Base-by-base conservation (phyloP, 352 stramenopile genomes). In the Pythium phragmitis region DNA sequence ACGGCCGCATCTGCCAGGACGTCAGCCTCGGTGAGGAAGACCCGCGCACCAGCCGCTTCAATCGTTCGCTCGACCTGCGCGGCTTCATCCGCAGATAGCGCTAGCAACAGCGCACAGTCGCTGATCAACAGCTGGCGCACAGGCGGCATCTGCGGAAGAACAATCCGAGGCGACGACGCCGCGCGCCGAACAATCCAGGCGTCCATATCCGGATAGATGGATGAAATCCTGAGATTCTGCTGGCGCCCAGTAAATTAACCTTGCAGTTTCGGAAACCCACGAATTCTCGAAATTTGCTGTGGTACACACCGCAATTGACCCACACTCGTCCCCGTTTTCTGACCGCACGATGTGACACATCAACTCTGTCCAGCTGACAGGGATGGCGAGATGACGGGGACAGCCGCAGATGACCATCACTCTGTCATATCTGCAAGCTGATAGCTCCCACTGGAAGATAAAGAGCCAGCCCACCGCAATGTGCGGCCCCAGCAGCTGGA, bases 171-270 rank as follows among this genome's bases (percentile, higher is more conserved):
- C 52, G 52, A 59, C 34, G 37, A 17, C 26, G 52, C 12, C 69
- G 66, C 13, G 39, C 55, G 41, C 19, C 75, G 80, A 57, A 74
- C 67, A 3, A 89, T 47, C 62, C 88, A 91, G 11, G 78, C 80
- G 62, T 91, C 80, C 82, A 91, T 91, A 21, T 21, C 21, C 21
- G 21, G 21, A 21, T 21, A 36, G 45, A 12, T 30, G 41, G n/a
- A 17, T 48, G 3, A n/a, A n/a, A 11, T 26, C 42, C 42, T 48
- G 42, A 23, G 16, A 33, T 21, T 23, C 45, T 50, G 49, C 49
- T 55, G 49, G 49, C 26, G 23, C 28, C 30, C 14, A 39, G 7
- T 14, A 39, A 39, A 39, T 14, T 21, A 52, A 23, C 17, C 26
- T 14, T 43, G 46, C 46, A 52, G 8, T 33, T 33, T 26, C 46